Base-by-base conservation (phyloP, 2,329 filamentous ascomycete species). In the Nannizzia gypsea region DNA sequence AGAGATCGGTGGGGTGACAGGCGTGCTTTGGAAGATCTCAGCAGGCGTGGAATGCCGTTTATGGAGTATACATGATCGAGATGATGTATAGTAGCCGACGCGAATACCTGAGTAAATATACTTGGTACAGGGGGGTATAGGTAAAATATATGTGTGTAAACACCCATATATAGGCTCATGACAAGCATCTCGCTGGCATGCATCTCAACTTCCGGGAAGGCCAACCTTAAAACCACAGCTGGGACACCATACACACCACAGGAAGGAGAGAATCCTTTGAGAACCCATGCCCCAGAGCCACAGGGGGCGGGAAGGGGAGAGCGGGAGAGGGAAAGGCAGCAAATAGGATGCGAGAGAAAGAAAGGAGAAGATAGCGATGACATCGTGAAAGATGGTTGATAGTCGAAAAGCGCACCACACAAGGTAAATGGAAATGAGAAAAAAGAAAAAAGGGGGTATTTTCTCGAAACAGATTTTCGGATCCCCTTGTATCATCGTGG, bases 151-250 rank as follows among this genome's bases (percentile, higher is more conserved):
- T 44, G 40, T 6, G 15, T 44, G n/a, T 20, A 46, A n/a, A 46
- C 3, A 22, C 15, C 6, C 20, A 46, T 13, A 46, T 46, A 20
- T 22, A 24, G 20, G 24, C 24, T 9, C 17, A 31, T 17, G 26
- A n/a, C 28, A 20, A 54, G 15, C 48, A 34, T 8, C 28, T 17
- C n/a, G 24, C 11, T 54, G 22, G 15, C 44, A 54, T 31, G 48
- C 26, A 54, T 54, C 6, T 54, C 48, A 54, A 34, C 48, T 54
- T 54, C 48, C 48, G 48, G 48, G 48, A 54, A 31, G 48, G 26
- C 28, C 48, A 54, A 54, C 26, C 48, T 34, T 34, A 54, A 54
- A n/a, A 13, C 48, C 3, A 54, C 28, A 54, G 26, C 48, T 54
- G 48, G 48, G 48, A 54, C 48, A 6, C 48, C 38, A 42, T 42